Evolutionary conservation across 495 filamentous ascomycete genomes (phyloP).

Genomic region (Usnea hakonensis): DNA sequence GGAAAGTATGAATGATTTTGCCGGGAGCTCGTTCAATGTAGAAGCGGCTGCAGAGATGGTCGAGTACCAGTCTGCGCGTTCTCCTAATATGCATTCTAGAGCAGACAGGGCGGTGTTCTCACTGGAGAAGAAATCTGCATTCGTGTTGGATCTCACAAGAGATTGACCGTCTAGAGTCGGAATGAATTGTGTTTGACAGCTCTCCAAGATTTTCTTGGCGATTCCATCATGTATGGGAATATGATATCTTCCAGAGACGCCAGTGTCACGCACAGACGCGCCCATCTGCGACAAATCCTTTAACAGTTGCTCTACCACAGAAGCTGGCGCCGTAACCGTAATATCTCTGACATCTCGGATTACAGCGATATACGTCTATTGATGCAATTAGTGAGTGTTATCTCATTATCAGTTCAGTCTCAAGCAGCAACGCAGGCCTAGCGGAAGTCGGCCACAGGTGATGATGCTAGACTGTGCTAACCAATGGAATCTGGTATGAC

Average conservation of each 20-base stretch:
- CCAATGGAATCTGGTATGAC: neutral
- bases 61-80: constrained; percentile 13
- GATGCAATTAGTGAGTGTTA: constrained; percentile 4
- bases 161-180: constrained; percentile 17
- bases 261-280: constrained; percentile 13
- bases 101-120: constrained; percentile 12
- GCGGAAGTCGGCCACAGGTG: neutral
- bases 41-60: constrained; percentile 15
- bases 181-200: constrained; percentile 6
- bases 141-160: constrained; percentile 18
- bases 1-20: constrained; percentile 6
- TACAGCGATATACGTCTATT: constrained; percentile 27
- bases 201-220: constrained; percentile 5
- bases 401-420: neutral
- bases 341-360: constrained; percentile 23
- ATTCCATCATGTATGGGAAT: constrained; percentile 3
- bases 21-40: neutral
- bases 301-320: constrained; percentile 12
- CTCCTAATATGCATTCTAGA: constrained; percentile 9
- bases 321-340: constrained; percentile 17
- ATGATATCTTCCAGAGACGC: constrained; percentile 13
- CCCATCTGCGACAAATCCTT: constrained; percentile 8
- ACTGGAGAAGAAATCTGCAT: constrained; percentile 11
- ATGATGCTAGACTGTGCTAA: neutral
- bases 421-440: neutral